Evolutionary conservation across 805 yeast species (phyloP), one percentile per base, ranked within the genome.

Genomic region (Sugiyamaella smithiae): DNA sequence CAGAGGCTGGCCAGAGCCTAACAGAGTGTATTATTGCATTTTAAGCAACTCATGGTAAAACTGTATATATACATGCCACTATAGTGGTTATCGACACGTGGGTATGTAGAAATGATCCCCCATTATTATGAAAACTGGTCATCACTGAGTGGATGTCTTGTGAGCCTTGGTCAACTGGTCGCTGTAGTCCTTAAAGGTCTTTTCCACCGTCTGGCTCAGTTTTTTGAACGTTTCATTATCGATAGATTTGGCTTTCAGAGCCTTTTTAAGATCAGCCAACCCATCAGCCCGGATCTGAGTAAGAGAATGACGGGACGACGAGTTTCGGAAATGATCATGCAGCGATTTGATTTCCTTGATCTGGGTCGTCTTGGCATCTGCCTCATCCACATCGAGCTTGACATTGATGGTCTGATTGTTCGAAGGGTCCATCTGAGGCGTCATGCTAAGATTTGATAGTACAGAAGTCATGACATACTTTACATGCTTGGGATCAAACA

Each of bases 401-500:
- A 88, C 83, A 55, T 80, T 81, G 59, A 91, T 70, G 26, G 83
- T 74, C 66, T 85, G 95, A 28, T 82, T 81, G 62, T 85, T 85
- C 46, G 78, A 71, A 1, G 86, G 79, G 51, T 88, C 90, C 19
- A 72, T 73, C 61, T 85, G 90, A 1, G 98, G 96, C 51, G 83
- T 88, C 73, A 91, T 67, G 59, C 86, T 85, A 62, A 87, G 68
- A 7, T 78, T 77, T 0, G 90, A 73, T 51, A 88, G 65, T 16
- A 91, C 81, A 0, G 90, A 75, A 45, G 88, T 81, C 24, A 85
- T 75, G 24, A 91, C 77, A 52, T 77, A 74, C 57, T 87, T 84
- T 33, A 80, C 75, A 56, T 86, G 76, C 45, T 74, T 75, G 5
- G 96, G 95, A 60, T 91, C 97, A 65, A 84, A 91, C 1, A 89